Evolutionary conservation across 768 basidiomycete species (phyloP), one percentile per base, ranked within the genome.

Genomic region (Xerocomellus dryophilus): DNA sequence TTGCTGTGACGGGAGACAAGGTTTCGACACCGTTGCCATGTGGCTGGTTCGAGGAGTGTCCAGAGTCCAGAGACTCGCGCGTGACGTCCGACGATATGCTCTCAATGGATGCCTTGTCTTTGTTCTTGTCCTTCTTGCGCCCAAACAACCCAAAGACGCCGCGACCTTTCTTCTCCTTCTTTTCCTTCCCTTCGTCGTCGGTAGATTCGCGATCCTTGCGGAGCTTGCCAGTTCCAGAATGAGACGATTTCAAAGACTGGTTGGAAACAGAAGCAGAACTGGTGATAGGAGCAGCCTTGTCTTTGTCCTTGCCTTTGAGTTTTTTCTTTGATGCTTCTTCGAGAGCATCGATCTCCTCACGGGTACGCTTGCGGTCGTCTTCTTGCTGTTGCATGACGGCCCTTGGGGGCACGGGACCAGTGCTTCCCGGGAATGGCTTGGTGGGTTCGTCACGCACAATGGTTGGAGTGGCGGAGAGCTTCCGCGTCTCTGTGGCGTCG

Each of bases 141-240:
- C 79, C 78, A 66, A 96, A 96, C 45, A 98, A 63, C 0, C 85
- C 78, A 59, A 97, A 86, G 52, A 98, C 79, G 4, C 88, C 84
- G 8, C 88, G 84, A 4, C 82, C 72, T 50, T 81, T 85, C 73
- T 85, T 86, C 57, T 81, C 81, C 56, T 81, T 78, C 61, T 80
- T 81, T 55, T 79, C 81, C 43, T 81, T 77, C 66, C 77, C 81
- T 14, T 73, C 69, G 21, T 78, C 79, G 32, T 79, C 78, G 46
- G 76, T 66, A 12, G 68, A 61, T 11, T 74, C 71, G 48, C 67
- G 65, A 14, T 79, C 80, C 59, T 80, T 81, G 56, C 77, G 76
- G 47, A 80, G 64, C 56, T 77, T 78, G 27, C 63, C 66, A 44
- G 60, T 43, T 34, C 52, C 60, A 3, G 45, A 54, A 34, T 57